phyloP scores from a whole-genome alignment of 257 asterid genomes.

The Primulina huaijiensis region DNA sequence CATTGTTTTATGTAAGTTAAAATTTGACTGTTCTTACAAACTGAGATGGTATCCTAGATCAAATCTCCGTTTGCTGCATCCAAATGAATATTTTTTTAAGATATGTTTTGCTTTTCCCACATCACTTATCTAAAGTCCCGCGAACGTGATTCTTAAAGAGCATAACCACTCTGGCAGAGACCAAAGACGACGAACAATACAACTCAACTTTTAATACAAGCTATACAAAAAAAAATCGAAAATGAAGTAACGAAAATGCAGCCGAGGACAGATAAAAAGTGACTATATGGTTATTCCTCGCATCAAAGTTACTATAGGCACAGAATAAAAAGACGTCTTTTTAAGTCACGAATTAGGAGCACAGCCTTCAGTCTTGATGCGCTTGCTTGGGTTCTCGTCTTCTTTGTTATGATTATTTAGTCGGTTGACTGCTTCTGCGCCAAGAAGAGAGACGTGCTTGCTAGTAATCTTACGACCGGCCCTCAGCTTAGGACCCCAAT shows the following conservation, averaged over 20 bases:
- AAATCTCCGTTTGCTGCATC: background rate
- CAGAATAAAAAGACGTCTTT: background rate
- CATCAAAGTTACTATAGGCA: background rate
- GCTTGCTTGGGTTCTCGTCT: conserved; percentile 75
- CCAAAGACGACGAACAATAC: background rate
- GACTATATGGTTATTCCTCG: background rate
- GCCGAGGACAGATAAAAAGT: background rate
- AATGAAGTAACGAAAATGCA: background rate
- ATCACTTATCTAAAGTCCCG: no score
- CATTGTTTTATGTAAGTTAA: no score
- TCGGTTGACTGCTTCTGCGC: conserved; percentile 61
- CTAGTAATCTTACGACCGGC: conserved; percentile 87
- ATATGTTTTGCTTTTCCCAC: background rate
- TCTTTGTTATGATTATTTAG: conserved; percentile 34
- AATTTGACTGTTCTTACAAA: background rate
- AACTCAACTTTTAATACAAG: background rate
- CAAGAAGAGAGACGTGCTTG: conserved; percentile 83
- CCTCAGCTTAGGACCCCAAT: conserved; percentile 99
- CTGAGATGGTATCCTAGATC: background rate
- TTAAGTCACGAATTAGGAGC: conserved; percentile 42
- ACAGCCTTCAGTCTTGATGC: conserved; percentile 68
- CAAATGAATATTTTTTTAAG: background rate
- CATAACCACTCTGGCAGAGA: background rate
- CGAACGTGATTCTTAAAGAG: background rate
- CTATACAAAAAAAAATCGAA: no score